These are phyloP conservation scores for Phytophthora pistaciae DNA, from an alignment of 352 stramenopile species.

Conservation along the genomic window DNA sequence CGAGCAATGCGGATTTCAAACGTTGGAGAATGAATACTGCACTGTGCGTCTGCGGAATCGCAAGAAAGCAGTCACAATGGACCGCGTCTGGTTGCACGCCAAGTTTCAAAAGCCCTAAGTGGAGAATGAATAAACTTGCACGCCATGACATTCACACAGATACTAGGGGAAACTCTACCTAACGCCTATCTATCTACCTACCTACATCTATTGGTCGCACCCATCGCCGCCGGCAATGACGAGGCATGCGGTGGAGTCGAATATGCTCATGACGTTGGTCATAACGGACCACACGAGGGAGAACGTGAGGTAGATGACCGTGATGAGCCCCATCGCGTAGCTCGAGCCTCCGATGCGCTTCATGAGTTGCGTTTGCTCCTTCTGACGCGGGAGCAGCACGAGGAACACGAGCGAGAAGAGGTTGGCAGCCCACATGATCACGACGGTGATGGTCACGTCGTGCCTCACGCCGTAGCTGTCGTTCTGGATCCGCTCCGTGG, in stretches of 20 bases:
- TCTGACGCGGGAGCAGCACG: background rate
- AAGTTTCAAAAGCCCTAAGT: constrained; percentile 63
- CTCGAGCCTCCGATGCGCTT: background rate
- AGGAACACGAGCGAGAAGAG: constrained; percentile 2
- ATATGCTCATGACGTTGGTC: constrained; percentile 4
- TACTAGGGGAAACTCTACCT: background rate
- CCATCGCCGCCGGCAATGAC: background rate
- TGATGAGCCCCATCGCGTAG: background rate
- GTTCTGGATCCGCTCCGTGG: background rate
- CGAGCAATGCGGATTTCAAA: constrained; percentile 49
- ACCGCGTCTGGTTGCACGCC: constrained; percentile 84
- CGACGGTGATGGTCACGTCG: constrained; percentile 1
- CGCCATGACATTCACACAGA: background rate
- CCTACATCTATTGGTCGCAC: background rate
- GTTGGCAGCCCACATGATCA: constrained; percentile 1
- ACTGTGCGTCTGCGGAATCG: constrained; percentile 81
- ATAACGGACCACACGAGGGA: background rate
- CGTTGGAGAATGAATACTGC: constrained; percentile 79
- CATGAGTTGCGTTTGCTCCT: background rate
- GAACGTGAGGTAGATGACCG: background rate
- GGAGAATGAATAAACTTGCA: background rate
- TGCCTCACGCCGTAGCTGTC: constrained; percentile 2
- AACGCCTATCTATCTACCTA: background rate
- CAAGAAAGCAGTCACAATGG: constrained; percentile 76
- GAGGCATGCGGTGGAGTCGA: background rate